Evolutionary conservation across 352 stramenopile genomes (phyloP).

Genomic region (Globisporangium echinulatum): DNA sequence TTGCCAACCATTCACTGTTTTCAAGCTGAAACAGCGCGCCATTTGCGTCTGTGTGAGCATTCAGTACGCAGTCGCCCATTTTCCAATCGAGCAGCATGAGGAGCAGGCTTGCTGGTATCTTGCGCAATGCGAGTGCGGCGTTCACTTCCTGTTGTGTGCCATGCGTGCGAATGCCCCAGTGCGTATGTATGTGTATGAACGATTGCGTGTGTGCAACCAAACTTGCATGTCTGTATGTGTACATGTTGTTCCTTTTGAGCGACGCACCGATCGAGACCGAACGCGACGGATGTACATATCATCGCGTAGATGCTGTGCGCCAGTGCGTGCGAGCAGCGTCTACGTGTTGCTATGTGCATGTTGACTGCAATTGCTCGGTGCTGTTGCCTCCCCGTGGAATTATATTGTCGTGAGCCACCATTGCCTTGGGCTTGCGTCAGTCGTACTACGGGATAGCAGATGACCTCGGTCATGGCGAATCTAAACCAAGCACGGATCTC

Average conservation of each 20-base stretch:
- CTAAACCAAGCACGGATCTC: slow-evolving; percentile 76
- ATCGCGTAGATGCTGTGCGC: background rate
- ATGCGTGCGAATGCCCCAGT: background rate
- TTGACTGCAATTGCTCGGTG: background rate
- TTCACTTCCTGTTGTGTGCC: background rate
- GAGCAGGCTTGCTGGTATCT: background rate
- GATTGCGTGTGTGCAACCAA: background rate
- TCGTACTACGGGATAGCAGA: slow-evolving; percentile 71
- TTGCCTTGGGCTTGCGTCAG: slow-evolving; percentile 75
- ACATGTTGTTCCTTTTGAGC: slow-evolving; percentile 3
- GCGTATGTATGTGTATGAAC: slow-evolving; percentile 5
- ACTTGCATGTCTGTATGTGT: slow-evolving; percentile 3
- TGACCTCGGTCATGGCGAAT: slow-evolving; percentile 68
- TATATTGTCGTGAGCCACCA: slow-evolving; percentile 75
- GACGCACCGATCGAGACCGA: slow-evolving; percentile 3
- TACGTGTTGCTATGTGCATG: no score
- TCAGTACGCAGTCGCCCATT: background rate
- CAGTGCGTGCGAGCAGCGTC: background rate
- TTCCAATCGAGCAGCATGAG: background rate
- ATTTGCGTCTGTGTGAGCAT: background rate
- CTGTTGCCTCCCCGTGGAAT: slow-evolving; percentile 25
- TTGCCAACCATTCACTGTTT: background rate
- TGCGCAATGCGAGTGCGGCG: background rate
- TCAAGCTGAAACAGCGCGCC: background rate
- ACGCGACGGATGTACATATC: slow-evolving; percentile 1